Evolutionary conservation across 208 protist species (phyloP).

Genomic region (Porcisia deanei): DNA sequence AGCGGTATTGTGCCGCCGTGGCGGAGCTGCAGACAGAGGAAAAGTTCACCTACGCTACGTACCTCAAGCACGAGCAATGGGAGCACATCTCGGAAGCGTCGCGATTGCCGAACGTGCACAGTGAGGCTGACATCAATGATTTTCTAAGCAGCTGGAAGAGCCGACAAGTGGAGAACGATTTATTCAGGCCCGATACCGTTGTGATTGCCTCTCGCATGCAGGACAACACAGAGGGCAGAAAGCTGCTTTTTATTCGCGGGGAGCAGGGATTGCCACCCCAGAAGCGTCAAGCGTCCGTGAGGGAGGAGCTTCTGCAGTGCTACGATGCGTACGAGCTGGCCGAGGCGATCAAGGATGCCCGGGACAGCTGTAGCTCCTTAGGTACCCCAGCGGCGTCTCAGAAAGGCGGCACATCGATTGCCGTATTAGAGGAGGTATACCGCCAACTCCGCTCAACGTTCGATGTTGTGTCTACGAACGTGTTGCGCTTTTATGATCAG

Average conservation of each 20-base stretch:
- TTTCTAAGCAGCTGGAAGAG: conserved; percentile 88
- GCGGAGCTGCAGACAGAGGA: conserved; percentile 47
- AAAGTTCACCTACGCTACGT: conserved; percentile 69
- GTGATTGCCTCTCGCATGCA: conserved; percentile 31
- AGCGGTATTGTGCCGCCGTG: conserved; percentile 38
- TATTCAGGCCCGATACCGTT: conserved; percentile 27
- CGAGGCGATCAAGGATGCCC: conserved; percentile 61
- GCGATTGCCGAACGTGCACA: conserved; percentile 76
- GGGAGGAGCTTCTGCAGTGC: conserved; percentile 66
- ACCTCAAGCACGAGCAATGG: conserved; percentile 84
- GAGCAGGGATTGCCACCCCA: conserved; percentile 59
- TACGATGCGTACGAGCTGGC: conserved; percentile 73
- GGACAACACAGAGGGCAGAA: conserved; percentile 1
- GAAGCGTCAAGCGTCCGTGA: conserved; percentile 47
- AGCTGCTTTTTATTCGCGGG: conserved; percentile 49
- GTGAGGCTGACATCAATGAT: conserved; percentile 86
- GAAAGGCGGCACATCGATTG: conserved; percentile 15
- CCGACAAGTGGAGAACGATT: conserved; percentile 37
- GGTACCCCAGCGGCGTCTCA: conserved; percentile 11
- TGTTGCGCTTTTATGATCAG: conserved; percentile 82
- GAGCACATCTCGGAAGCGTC: conserved; percentile 60
- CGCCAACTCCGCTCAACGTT: conserved; percentile 64
- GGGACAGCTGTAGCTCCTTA: conserved; percentile 31
- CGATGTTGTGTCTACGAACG: conserved; percentile 75
- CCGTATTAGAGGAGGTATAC: conserved; percentile 58